phyloP scores from a whole-genome alignment of 1,284 basidiomycete genomes.

The Microbotryum violaceum region DNA sequence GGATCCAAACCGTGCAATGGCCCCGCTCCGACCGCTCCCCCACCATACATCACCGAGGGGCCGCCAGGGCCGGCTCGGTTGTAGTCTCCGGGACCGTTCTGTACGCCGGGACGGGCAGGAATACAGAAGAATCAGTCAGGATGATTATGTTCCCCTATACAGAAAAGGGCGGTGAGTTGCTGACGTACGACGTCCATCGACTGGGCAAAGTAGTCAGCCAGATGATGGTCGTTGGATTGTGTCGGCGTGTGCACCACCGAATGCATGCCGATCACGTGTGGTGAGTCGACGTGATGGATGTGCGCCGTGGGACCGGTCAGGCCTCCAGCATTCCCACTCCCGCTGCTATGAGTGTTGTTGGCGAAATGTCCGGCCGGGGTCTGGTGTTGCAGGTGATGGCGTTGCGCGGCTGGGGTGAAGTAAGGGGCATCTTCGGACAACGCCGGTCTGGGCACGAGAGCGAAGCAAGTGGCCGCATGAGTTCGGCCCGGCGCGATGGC shows the following conservation, averaged over 20 bases:
- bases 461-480: background rate
- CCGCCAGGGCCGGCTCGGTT: too few relatives aligned
- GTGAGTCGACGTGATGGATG: background rate
- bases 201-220: slow-evolving; percentile 27
- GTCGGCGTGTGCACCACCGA: too few relatives aligned
- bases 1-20: too few relatives aligned
- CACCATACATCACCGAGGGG: too few relatives aligned
- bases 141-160: too few relatives aligned
- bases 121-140: too few relatives aligned
- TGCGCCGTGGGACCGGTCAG: background rate
- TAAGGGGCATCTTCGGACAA: slow-evolving; percentile 19
- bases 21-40: too few relatives aligned
- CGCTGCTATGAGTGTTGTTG: too few relatives aligned
- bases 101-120: too few relatives aligned
- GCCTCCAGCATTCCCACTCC: background rate
- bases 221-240: slow-evolving; percentile 1
- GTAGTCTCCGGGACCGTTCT: too few relatives aligned
- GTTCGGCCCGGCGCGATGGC: background rate
- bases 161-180: too few relatives aligned
- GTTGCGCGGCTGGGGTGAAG: slow-evolving; percentile 7
- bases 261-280: background rate
- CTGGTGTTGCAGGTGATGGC: background rate
- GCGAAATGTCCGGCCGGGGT: too few relatives aligned
- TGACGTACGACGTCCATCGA: slow-evolving; percentile 22
- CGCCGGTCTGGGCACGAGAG: slow-evolving; percentile 7